A percentile compares a stretch with the other conserved stretches of the same genome.
Evolutionary conservation across 2,329 filamentous ascomycete genomes (phyloP).

Genomic region (Verticillium nonalfalfae): DNA sequence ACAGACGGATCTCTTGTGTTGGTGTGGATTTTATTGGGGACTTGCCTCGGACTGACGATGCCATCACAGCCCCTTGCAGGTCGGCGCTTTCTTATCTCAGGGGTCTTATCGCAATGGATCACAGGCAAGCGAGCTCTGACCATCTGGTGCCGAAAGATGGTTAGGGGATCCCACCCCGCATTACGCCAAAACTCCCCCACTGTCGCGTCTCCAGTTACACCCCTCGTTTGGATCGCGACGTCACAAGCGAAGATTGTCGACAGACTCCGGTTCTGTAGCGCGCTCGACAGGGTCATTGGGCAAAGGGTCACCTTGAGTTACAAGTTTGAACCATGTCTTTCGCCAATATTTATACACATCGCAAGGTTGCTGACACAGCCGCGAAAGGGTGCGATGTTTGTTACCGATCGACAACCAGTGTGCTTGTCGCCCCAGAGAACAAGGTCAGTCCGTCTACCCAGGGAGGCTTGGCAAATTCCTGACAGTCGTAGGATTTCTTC

Average conservation of each 20-base stretch:
- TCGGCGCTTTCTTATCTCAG: not conserved
- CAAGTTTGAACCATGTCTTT: slow-evolving; percentile 40
- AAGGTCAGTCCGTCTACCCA: slow-evolving; percentile 51
- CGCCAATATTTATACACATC: slow-evolving; percentile 76
- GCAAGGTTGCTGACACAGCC: slow-evolving; percentile 78
- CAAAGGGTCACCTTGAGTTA: no score
- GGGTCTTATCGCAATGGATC: not conserved
- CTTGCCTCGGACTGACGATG: not conserved
- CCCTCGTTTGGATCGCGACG: not conserved
- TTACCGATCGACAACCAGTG: slow-evolving; percentile 80
- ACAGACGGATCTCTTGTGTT: not conserved
- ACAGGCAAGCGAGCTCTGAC: no score
- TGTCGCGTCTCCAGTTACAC: not conserved
- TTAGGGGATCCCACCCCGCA: not conserved
- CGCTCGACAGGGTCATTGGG: not conserved
- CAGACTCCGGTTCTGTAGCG: not conserved
- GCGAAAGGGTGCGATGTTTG: slow-evolving; percentile 86
- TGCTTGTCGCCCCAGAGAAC: slow-evolving; percentile 82
- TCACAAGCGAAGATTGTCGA: not conserved
- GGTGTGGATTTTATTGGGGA: not conserved
- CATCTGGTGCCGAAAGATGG: no score
- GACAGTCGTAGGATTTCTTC: slow-evolving; percentile 64
- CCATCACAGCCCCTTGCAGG: not conserved
- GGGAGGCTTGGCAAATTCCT: not conserved
- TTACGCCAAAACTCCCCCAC: not conserved